Evolutionary conservation across 495 filamentous ascomycete genomes (phyloP), one percentile per base, ranked within the genome.

Genomic region (Corynascus novoguineensis): DNA sequence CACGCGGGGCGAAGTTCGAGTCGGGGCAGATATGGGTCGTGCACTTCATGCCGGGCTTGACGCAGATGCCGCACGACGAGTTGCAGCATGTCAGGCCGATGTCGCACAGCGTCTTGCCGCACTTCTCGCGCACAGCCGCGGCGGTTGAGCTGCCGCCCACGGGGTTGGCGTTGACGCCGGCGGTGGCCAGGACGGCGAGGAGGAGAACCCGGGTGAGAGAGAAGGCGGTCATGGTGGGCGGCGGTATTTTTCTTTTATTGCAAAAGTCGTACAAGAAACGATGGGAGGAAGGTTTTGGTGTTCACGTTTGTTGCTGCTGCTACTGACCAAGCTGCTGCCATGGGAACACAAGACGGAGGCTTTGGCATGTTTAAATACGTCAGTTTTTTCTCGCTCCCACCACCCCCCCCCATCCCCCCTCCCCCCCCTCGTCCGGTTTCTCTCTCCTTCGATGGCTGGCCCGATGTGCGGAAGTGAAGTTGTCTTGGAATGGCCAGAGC

Each of bases 51-150:
- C 61, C 63, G 12, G 63, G 60, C 48, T 57, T 54, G 28, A 32
- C 32, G 53, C 65, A 68, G 1, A 61, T 35, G 5, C 55, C 54
- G 32, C 65, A 66, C n/a, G 54, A 57, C 29, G 60, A 25, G 31
- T 68, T 68, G 53, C 65, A 68, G 58, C 65, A 68, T 14, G 14
- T 34, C 27, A 42, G 10, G 0, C 65, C 65, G 14, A 29, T 24
- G 0, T 56, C 28, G 34, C 65, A 68, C 6, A 55, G 41, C 0
- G 28, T 57, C 1, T 49, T 53, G 0, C 64, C 64, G 40, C 64
- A 66, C 47, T 54, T 24, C 24, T 21, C 27, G 29, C 29, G n/a
- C n/a, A n/a, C n/a, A n/a, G n/a, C n/a, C n/a, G n/a, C n/a, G n/a
- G n/a, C n/a, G n/a, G n/a, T n/a, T n/a, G n/a, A n/a, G n/a, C n/a